Conservation (phyloP, 306 rosid genomes). For the Senna tora region DNA sequence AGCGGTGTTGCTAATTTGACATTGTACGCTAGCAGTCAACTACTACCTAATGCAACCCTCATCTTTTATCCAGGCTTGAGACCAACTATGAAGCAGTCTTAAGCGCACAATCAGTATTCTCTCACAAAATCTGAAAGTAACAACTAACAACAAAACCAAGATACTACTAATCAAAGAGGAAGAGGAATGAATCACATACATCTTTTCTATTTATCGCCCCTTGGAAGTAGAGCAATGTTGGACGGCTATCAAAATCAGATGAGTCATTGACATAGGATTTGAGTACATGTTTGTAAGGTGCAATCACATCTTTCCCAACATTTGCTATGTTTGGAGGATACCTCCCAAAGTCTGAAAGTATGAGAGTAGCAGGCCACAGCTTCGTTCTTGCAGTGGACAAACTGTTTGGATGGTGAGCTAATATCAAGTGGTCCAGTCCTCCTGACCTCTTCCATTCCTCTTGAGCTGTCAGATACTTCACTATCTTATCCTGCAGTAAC, state of each 20-base stretch:
- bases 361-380: slow-evolving; percentile 75
- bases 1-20: too few relatives aligned
- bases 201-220: slow-evolving; percentile 90
- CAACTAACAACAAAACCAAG: neutral
- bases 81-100: too few relatives aligned
- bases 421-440: slow-evolving; percentile 74
- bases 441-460: slow-evolving; percentile 74
- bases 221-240: slow-evolving; percentile 72
- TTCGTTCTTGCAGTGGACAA: slow-evolving; percentile 66
- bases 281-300: slow-evolving; percentile 77
- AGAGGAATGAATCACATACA: slow-evolving; percentile 60
- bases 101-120: neutral
- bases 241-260: slow-evolving; percentile 63
- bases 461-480: slow-evolving; percentile 54
- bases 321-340: slow-evolving; percentile 73
- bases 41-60: too few relatives aligned
- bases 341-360: slow-evolving; percentile 85
- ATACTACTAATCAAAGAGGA: neutral
- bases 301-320: slow-evolving; percentile 80
- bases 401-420: slow-evolving; percentile 92
- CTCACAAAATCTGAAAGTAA: neutral
- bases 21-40: too few relatives aligned
- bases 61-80: too few relatives aligned
- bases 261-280: slow-evolving; percentile 56
- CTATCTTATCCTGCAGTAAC: slow-evolving; percentile 60